A percentile compares a stretch with the other conserved stretches of the same genome.
Evolutionary conservation across 768 basidiomycete genomes (phyloP).

Genomic region (Mycena metata): DNA sequence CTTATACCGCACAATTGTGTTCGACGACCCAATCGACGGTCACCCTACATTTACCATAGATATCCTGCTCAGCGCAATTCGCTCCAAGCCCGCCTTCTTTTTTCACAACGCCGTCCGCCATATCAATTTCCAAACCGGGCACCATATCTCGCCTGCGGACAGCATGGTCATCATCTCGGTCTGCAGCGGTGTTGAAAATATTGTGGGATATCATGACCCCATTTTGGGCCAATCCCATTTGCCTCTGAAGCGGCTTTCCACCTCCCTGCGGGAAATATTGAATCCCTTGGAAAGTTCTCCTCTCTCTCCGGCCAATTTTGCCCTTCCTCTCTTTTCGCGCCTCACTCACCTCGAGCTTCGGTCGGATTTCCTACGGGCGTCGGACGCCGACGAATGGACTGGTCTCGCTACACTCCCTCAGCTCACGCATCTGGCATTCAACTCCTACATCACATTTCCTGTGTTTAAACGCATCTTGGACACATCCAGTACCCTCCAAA

Average conservation of each 20-base stretch:
- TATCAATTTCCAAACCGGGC: not conserved
- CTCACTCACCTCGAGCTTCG: constrained; percentile 1
- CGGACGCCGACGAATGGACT: not conserved
- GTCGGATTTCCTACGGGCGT: not conserved
- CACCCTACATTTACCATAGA: not conserved
- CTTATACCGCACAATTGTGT: constrained; percentile 9
- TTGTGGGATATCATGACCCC: not conserved
- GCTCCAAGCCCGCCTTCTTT: constrained; percentile 3
- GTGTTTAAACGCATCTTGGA: not conserved
- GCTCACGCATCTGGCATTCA: not conserved
- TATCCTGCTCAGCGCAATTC: not conserved
- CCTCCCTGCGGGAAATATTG: not conserved
- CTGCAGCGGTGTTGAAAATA: not conserved
- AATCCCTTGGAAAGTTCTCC: no score
- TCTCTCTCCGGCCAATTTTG: not conserved
- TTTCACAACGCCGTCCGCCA: constrained; percentile 1
- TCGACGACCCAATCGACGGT: not conserved
- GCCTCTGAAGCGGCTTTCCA: constrained; percentile 1
- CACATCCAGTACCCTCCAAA: not conserved
- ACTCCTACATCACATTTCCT: not conserved
- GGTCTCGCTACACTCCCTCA: not conserved
- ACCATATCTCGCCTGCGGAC: not conserved
- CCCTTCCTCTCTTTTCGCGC: not conserved
- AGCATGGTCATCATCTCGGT: not conserved
- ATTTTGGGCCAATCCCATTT: not conserved